phyloP scores from a whole-genome alignment of 441 rosid genomes.

The Jatropha multifida region DNA sequence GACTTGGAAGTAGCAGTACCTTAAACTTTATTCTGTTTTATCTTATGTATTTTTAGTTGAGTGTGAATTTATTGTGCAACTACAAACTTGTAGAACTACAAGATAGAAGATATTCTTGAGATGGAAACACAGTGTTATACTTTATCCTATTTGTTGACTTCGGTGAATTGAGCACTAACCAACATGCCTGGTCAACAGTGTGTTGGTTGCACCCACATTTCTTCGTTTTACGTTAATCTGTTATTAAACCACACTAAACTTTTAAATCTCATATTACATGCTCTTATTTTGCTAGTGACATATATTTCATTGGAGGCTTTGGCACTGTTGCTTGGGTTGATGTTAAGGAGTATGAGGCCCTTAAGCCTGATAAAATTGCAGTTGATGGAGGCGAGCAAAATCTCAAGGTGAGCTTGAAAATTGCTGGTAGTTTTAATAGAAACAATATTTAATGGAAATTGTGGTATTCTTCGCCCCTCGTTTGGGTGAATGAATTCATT shows the following conservation, averaged over 20 bases:
- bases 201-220: neutral
- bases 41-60: too few species aligned
- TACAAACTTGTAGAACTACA: neutral
- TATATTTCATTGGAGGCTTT: conserved; percentile 98
- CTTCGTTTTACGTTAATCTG: neutral
- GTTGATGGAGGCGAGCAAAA: conserved; percentile 90
- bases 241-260: neutral
- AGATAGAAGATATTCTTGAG: neutral
- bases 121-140: neutral
- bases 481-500: neutral
- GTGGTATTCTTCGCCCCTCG: neutral
- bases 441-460: neutral
- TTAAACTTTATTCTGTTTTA: too few species aligned
- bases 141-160: neutral
- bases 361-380: conserved; percentile 92
- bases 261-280: too few species aligned
- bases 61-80: too few species aligned
- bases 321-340: conserved; percentile 99
- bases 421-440: neutral
- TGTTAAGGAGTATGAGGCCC: conserved; percentile 78
- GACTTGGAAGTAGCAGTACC: too few species aligned
- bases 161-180: neutral
- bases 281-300: conserved; percentile 54
- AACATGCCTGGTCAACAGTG: neutral
- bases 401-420: conserved; percentile 59